Evolutionary conservation across 805 yeast species (phyloP), one percentile per base, ranked within the genome.

Genomic region (Metschnikowia noctiluminum): DNA sequence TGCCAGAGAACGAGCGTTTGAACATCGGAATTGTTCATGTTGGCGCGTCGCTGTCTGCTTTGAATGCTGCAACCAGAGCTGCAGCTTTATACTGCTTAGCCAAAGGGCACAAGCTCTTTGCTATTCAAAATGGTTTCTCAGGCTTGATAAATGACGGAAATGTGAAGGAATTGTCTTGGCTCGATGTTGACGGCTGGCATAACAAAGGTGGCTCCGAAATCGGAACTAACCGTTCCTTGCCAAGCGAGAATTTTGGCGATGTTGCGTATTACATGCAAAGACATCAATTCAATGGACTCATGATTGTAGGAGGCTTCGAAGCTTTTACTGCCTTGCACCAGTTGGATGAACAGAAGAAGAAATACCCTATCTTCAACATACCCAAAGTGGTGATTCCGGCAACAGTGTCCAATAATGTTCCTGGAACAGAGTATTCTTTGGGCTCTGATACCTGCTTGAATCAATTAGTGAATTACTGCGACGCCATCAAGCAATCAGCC

Each of bases 371-470:
- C 28, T 88, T 94, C 73, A 82, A 92, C 68, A 90, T 94, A 56
- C 99, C 99, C 54, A 85, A 92, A 88, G 87, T 88, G 38, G 81
- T 89, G 59, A 78, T 94, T 56, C 99, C 99, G 10, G 92, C 98
- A 2, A 94, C 99, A 2, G 89, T 94, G 55, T 90, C 97, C 14
- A 94, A 94, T 73, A 94, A 94, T 60, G 98, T 94, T 43, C 99
- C 99, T n/a, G 99, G 99, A 51, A 86, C 98, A 1, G 97, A 94
- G 69, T 90, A 90, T 69, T 90, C 97, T 0, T 71, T 94, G 50
- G 99, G 99, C 50, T 78, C 90, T 11, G 99, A 94, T 66, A 94
- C 99, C 10, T 95, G 99, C 75, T 74, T 94, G 75, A 94, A 94
- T 70, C 75, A 94, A 9, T 77, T 94, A 61, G 89, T 90, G 54